Conservation (phyloP, 768 basidiomycete genomes). For the Stropharia rugosoannulata region DNA sequence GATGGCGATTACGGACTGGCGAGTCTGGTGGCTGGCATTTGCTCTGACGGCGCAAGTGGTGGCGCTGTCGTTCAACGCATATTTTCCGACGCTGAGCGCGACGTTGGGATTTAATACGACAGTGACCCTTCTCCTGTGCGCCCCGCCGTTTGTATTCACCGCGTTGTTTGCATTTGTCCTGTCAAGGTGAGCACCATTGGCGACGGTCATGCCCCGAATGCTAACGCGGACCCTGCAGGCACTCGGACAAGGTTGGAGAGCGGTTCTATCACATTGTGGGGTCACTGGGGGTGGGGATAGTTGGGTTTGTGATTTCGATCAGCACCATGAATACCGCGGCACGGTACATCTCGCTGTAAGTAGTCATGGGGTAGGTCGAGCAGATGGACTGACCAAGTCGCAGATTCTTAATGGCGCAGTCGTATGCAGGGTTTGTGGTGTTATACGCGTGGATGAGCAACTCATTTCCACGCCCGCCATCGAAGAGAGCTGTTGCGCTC, state of each 20-base stretch:
- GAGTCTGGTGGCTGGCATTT: constrained; percentile 77
- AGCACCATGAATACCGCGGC: constrained; percentile 66
- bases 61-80: constrained; percentile 76
- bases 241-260: constrained; percentile 74
- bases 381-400: constrained; percentile 24
- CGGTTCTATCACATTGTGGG: constrained; percentile 68
- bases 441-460: constrained; percentile 53
- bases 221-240: constrained; percentile 35
- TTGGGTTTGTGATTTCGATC: constrained; percentile 74
- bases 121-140: constrained; percentile 71
- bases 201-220: not conserved
- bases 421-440: constrained; percentile 68
- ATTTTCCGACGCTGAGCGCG: constrained; percentile 75
- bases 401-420: constrained; percentile 73
- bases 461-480: constrained; percentile 68
- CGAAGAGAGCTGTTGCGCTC: constrained; percentile 81
- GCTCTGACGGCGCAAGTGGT: constrained; percentile 59
- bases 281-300: constrained; percentile 60
- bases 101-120: constrained; percentile 73
- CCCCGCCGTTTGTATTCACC: constrained; percentile 73
- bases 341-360: constrained; percentile 69
- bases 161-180: constrained; percentile 54
- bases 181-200: constrained; percentile 38
- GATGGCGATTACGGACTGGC: constrained; percentile 72
- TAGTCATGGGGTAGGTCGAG: not conserved